phyloP scores from a whole-genome alignment of 2,329 filamentous ascomycete species.

The Xylaria sp. region DNA sequence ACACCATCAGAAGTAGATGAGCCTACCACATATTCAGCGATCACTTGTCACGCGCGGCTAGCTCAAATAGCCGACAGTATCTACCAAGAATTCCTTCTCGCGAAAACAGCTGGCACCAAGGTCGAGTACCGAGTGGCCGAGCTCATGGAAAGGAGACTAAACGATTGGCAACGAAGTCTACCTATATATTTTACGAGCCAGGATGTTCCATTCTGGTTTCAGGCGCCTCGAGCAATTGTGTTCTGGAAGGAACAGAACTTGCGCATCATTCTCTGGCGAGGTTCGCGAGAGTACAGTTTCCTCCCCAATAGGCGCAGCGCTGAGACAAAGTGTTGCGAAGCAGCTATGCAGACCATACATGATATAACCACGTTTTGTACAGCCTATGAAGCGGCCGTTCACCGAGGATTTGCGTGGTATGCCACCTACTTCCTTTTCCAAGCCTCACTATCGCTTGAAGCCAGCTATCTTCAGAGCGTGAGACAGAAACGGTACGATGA shows the following conservation, averaged over 20 bases:
- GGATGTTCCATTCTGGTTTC: too few species aligned
- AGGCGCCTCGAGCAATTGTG: too few species aligned
- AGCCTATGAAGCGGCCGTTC: not conserved
- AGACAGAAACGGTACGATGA: not conserved
- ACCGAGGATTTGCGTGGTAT: not conserved
- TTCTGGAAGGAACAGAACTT: too few species aligned
- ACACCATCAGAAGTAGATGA: too few species aligned
- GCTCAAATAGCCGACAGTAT: constrained; percentile 1
- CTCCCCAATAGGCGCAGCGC: not conserved
- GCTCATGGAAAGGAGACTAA: constrained; percentile 7
- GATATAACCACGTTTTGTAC: not conserved
- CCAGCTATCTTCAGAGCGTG: not conserved
- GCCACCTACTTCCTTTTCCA: not conserved
- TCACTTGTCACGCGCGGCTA: too few species aligned
- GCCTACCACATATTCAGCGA: too few species aligned
- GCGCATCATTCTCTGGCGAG: too few species aligned
- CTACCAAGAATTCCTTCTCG: constrained; percentile 27
- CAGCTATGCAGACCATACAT: constrained; percentile 22
- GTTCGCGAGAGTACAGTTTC: too few species aligned
- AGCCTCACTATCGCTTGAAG: not conserved
- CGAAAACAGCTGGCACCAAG: constrained; percentile 22
- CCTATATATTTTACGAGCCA: too few species aligned
- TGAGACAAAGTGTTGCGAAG: constrained; percentile 9
- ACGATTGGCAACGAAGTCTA: too few species aligned
- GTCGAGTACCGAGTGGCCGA: constrained; percentile 25